Evolutionary conservation across 306 rosid genomes (phyloP).

Genomic region (Trifolium subterraneum): DNA sequence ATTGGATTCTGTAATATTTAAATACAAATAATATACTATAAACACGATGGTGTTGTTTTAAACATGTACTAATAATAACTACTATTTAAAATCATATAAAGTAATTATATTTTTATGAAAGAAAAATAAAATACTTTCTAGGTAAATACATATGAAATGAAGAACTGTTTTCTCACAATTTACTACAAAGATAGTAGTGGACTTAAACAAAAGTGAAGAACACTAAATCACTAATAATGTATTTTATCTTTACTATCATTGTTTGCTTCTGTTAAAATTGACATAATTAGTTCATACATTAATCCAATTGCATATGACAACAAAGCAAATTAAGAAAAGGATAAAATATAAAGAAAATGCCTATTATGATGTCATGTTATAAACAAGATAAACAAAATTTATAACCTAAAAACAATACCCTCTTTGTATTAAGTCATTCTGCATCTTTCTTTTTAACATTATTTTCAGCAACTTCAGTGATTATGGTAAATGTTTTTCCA

Average conservation of each 20-base stretch:
- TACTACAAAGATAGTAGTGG: background rate
- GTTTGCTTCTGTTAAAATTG: conserved; percentile 28
- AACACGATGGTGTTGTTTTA: too few species aligned
- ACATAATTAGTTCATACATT: conserved; percentile 34
- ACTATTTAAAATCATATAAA: background rate
- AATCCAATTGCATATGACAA: conserved; percentile 39
- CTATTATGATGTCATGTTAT: conserved; percentile 37
- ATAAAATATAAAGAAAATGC: conserved; percentile 32
- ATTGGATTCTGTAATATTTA: too few species aligned
- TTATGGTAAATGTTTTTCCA: conserved; percentile 61
- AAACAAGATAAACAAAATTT: conserved; percentile 24
- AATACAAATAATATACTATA: too few species aligned
- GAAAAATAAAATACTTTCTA: background rate
- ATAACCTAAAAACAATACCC: conserved; percentile 14
- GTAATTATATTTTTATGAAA: background rate
- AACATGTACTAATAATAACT: too few species aligned
- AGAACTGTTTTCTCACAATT: background rate
- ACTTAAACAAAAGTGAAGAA: background rate
- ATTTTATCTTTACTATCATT: conserved; percentile 22
- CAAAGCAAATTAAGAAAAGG: conserved; percentile 12
- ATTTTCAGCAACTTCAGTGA: conserved; percentile 54
- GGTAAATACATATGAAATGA: background rate
- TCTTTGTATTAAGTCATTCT: conserved; percentile 36
- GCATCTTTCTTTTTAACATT: conserved; percentile 53
- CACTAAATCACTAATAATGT: background rate